Conservation (phyloP, 768 basidiomycete genomes). For the Mycena floridula region DNA sequence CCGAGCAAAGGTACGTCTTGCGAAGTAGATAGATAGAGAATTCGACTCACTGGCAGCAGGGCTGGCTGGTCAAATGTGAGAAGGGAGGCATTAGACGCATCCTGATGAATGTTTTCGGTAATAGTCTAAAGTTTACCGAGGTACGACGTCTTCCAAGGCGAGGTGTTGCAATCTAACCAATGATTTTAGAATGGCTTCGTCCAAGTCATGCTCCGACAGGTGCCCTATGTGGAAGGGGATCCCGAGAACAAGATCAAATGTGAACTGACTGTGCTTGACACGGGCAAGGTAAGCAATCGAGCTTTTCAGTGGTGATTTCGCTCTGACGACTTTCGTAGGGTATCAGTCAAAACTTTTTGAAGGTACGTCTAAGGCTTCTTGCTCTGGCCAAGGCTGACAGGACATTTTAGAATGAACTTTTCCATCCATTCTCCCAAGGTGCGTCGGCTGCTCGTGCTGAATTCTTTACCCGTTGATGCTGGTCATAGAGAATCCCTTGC, state of each 20-base stretch:
- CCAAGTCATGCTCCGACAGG: constrained; percentile 74
- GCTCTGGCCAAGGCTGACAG: neutral
- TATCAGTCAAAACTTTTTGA: constrained; percentile 88
- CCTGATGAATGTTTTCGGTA: constrained; percentile 92
- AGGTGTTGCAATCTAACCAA: neutral
- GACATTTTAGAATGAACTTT: constrained; percentile 73
- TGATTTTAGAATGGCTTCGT: constrained; percentile 70
- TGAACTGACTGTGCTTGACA: constrained; percentile 82
- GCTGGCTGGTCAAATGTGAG: constrained; percentile 85
- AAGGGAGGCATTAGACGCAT: constrained; percentile 89
- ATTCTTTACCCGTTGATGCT: no score
- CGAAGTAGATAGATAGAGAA: neutral
- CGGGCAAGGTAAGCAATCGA: constrained; percentile 66
- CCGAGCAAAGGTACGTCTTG: constrained; percentile 49
- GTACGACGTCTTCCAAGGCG: constrained; percentile 32
- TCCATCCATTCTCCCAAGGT: constrained; percentile 96
- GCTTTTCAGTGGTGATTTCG: no score
- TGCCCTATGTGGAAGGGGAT: constrained; percentile 50
- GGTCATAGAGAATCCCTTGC: constrained; percentile 92
- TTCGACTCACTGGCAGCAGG: constrained; percentile 40
- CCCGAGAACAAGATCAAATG: constrained; percentile 60
- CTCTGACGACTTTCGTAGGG: constrained; percentile 44
- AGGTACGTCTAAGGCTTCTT: constrained; percentile 36
- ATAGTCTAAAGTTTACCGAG: constrained; percentile 87
- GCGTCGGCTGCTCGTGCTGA: no score